Evolutionary conservation across 805 yeast species (phyloP).

Genomic region (Yamadazyma takamatsuzukensis): DNA sequence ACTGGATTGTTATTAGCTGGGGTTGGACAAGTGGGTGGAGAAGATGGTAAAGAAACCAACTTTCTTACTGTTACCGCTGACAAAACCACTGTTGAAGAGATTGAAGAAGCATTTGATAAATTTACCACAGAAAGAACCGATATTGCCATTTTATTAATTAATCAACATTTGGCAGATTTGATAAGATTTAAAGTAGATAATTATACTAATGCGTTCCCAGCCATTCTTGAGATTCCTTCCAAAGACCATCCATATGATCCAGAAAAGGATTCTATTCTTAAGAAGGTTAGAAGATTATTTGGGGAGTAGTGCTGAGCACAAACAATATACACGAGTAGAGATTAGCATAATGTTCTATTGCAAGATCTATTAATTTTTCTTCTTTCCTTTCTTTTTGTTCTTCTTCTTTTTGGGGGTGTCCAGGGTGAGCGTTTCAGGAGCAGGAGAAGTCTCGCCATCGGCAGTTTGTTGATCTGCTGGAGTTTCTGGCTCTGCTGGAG

Average conservation of each 20-base stretch:
- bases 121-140: constrained; percentile 77
- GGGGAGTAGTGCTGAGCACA: constrained; percentile 60
- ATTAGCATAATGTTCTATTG: neutral
- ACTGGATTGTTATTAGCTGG: constrained; percentile 96
- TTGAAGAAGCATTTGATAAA: constrained; percentile 68
- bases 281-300: constrained; percentile 90
- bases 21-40: constrained; percentile 75
- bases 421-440: constrained; percentile 3
- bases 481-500: constrained; percentile 8
- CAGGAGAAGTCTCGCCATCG: no score
- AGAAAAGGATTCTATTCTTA: constrained; percentile 91
- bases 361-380: constrained; percentile 11
- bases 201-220: constrained; percentile 90
- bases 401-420: constrained; percentile 24
- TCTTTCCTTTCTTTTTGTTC: constrained; percentile 21
- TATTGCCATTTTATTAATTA: constrained; percentile 87
- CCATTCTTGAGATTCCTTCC: constrained; percentile 93
- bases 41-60: constrained; percentile 69
- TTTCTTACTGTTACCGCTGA: constrained; percentile 74
- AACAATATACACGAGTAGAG: neutral
- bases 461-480: constrained; percentile 7
- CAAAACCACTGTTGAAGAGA: constrained; percentile 72
- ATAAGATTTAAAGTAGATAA: constrained; percentile 80
- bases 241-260: constrained; percentile 99
- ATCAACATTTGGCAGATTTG: constrained; percentile 91